Evolutionary conservation across 352 stramenopile species (phyloP).

Genomic region (Plasmopara viticola): DNA sequence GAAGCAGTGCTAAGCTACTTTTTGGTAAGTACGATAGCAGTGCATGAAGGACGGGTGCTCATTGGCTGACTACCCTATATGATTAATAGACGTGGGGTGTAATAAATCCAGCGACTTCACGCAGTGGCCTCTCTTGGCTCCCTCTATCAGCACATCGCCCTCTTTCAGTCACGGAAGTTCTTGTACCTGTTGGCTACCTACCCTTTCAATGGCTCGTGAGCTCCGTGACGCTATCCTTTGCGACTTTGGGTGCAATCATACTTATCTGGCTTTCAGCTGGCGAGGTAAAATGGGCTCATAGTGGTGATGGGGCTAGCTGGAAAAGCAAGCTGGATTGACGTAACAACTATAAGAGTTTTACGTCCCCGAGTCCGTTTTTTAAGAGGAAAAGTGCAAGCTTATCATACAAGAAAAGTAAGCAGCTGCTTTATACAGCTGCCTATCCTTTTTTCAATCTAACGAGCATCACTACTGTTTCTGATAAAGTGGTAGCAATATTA

Average conservation of each 20-base stretch:
- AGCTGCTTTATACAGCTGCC: too few relatives aligned
- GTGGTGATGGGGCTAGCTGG: slow-evolving; percentile 7
- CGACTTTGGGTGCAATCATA: slow-evolving; percentile 29
- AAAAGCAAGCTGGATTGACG: slow-evolving; percentile 13
- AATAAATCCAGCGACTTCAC: slow-evolving; percentile 1
- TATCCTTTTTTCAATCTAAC: too few relatives aligned
- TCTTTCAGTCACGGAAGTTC: slow-evolving; percentile 17
- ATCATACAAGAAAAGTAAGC: too few relatives aligned
- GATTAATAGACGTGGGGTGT: slow-evolving; percentile 13
- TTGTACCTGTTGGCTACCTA: slow-evolving; percentile 41
- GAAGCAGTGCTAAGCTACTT: slow-evolving; percentile 9
- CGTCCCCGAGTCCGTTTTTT: too few relatives aligned
- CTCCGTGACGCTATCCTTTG: slow-evolving; percentile 35
- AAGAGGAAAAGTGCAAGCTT: too few relatives aligned
- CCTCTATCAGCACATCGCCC: slow-evolving; percentile 19
- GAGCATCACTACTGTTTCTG: too few relatives aligned
- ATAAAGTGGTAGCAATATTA: too few relatives aligned
- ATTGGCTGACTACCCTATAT: slow-evolving; percentile 7
- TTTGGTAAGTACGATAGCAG: slow-evolving; percentile 11
- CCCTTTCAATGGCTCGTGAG: slow-evolving; percentile 37
- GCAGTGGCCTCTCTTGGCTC: slow-evolving; percentile 17
- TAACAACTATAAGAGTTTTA: too few relatives aligned
- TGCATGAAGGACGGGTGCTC: not conserved
- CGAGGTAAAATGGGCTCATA: slow-evolving; percentile 8
- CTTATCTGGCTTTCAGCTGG: slow-evolving; percentile 32